Evolutionary conservation across 371 early-diverging fungal genomes (phyloP).

Genomic region (Mucor mucedo): DNA sequence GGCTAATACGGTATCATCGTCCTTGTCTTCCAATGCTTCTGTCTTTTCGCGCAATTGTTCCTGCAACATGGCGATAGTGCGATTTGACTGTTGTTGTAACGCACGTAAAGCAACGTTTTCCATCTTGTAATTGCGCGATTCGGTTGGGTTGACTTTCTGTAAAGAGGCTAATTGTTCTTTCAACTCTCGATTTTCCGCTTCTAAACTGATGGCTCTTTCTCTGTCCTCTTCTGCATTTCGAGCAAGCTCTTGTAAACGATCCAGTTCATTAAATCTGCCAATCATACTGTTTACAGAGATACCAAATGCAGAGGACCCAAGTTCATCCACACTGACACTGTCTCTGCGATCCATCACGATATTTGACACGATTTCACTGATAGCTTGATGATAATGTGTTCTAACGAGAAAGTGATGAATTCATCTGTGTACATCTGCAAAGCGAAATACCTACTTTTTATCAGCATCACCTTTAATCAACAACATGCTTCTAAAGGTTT

Average conservation of each 20-base stretch:
- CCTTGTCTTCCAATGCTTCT: slow-evolving; percentile 9
- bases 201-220: slow-evolving; percentile 40
- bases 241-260: slow-evolving; percentile 65
- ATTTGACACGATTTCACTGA: slow-evolving; percentile 79
- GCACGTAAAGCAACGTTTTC: slow-evolving; percentile 47
- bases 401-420: slow-evolving; percentile 29
- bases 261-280: slow-evolving; percentile 77
- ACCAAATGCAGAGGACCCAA: slow-evolving; percentile 35
- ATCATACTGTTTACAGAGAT: slow-evolving; percentile 61
- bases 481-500: slow-evolving; percentile 73
- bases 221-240: slow-evolving; percentile 42
- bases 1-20: slow-evolving; percentile 13
- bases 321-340: slow-evolving; percentile 52
- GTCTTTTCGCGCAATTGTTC: slow-evolving; percentile 35
- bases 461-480: slow-evolving; percentile 68
- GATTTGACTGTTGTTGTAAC: slow-evolving; percentile 41
- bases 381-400: slow-evolving; percentile 76
- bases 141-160: slow-evolving; percentile 4
- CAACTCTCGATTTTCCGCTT: slow-evolving; percentile 50
- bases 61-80: slow-evolving; percentile 47
- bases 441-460: slow-evolving; percentile 32
- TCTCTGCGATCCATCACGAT: slow-evolving; percentile 80
- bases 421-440: slow-evolving; percentile 6
- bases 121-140: slow-evolving; percentile 35
- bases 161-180: slow-evolving; percentile 28